A percentile compares a stretch with the other conserved stretches of the same genome.
These are phyloP conservation scores for Coemansia sp. DNA, from an alignment of 192 early-diverging fungal genomes.

Conservation along the genomic window DNA sequence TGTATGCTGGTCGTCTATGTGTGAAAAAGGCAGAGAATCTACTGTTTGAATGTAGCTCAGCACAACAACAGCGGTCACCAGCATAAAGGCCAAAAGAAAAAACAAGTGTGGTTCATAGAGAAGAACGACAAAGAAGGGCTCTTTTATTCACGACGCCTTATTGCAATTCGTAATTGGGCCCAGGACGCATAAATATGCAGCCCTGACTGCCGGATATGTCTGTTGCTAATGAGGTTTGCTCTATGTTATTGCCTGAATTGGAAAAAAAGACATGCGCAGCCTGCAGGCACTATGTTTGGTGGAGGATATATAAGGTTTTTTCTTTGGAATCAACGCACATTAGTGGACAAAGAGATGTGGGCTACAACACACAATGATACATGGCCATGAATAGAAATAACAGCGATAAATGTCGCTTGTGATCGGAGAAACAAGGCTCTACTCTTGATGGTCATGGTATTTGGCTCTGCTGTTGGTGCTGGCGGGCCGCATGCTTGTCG, in stretches of 20 bases:
- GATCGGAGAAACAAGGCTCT: background rate
- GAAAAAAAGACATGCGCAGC: background rate
- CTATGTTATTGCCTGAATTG: background rate
- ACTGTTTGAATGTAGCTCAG: too few relatives aligned
- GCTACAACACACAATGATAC: background rate
- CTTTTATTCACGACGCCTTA: background rate
- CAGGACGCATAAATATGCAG: background rate
- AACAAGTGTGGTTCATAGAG: too few relatives aligned
- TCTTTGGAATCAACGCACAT: background rate
- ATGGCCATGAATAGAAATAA: background rate
- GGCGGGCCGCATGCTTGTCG: constrained; percentile 14
- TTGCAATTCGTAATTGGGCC: background rate
- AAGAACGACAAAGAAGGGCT: too few relatives aligned
- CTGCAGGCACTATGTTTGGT: too few relatives aligned
- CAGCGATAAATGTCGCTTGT: background rate
- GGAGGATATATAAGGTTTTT: background rate
- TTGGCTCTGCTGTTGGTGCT: background rate
- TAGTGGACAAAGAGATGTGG: background rate
- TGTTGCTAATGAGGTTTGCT: background rate
- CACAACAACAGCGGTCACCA: too few relatives aligned
- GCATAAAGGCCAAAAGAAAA: too few relatives aligned
- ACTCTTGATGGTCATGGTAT: constrained; percentile 6
- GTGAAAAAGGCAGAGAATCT: too few relatives aligned
- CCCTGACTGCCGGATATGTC: background rate
- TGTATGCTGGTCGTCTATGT: too few relatives aligned